Conservation (phyloP, 768 basidiomycete genomes). For the Lactarius vividus region DNA sequence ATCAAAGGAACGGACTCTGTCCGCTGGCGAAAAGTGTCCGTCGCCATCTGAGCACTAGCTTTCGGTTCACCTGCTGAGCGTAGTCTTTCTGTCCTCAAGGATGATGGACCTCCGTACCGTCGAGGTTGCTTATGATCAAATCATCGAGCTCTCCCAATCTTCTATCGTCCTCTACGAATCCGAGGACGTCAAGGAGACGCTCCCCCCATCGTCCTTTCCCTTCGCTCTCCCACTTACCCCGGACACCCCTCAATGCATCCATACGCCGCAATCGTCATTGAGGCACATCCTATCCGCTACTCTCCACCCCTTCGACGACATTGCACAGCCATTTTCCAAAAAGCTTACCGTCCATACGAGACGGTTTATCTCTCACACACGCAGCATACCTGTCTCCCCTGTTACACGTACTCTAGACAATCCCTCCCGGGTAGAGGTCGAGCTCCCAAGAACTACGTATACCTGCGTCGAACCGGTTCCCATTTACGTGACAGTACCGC, state of each 20-base stretch:
- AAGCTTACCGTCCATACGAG: conserved; percentile 66
- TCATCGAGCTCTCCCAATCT: conserved; percentile 63
- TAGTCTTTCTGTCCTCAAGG: conserved; percentile 38
- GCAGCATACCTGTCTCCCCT: conserved; percentile 55
- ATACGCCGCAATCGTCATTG: conserved; percentile 71
- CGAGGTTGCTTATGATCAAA: conserved; percentile 57
- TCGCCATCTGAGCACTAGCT: conserved; percentile 29
- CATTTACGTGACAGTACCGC: conserved; percentile 76
- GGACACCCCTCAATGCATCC: conserved; percentile 82
- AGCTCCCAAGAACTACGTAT: conserved; percentile 72
- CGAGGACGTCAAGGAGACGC: conserved; percentile 35
- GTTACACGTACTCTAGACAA: conserved; percentile 54
- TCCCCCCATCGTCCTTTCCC: conserved; percentile 62
- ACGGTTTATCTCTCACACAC: conserved; percentile 66
- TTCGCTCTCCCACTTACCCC: conserved; percentile 77
- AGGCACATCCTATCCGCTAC: conserved; percentile 68
- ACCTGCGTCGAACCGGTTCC: conserved; percentile 71
- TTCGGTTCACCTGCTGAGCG: conserved; percentile 23
- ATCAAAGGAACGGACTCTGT: conserved; percentile 64
- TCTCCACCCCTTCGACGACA: conserved; percentile 46
- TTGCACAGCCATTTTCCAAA: conserved; percentile 45
- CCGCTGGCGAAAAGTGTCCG: conserved; percentile 72
- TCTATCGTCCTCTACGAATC: conserved; percentile 56
- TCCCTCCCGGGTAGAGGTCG: conserved; percentile 66
- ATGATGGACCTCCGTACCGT: conserved; percentile 63